Evolutionary conservation across 768 basidiomycete genomes (phyloP).

Genomic region (Nidularia pulvinata): DNA sequence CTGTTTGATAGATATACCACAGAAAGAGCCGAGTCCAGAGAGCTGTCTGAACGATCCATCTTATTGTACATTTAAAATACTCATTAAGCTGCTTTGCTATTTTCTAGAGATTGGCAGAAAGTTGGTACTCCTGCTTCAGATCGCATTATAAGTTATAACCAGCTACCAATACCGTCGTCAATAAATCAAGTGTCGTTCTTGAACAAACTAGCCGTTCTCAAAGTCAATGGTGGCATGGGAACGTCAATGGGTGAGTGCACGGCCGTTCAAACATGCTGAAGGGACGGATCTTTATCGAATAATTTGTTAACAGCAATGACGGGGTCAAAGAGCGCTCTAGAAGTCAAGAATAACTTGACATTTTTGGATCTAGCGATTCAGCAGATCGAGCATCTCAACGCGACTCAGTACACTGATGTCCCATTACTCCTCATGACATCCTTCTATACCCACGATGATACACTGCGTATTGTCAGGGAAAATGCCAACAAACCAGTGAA

Average conservation of each 20-base stretch:
- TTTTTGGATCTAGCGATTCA: constrained; percentile 86
- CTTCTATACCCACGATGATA: constrained; percentile 92
- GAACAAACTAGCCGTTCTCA: constrained; percentile 93
- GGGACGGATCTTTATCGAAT: constrained; percentile 13
- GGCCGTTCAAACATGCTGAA: constrained; percentile 28
- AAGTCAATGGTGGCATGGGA: constrained; percentile 93
- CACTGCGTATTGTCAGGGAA: constrained; percentile 83
- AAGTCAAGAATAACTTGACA: constrained; percentile 86
- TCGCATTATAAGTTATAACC: constrained; percentile 70
- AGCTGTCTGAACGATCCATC: too few species aligned
- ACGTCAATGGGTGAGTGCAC: constrained; percentile 90
- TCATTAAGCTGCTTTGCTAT: constrained; percentile 35
- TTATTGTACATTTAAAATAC: constrained; percentile 24
- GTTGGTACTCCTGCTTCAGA: constrained; percentile 70
- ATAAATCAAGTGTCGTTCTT: constrained; percentile 26
- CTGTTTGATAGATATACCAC: constrained; percentile 81
- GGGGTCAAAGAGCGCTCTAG: constrained; percentile 81
- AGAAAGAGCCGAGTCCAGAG: constrained; percentile 49
- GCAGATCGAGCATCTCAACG: constrained; percentile 88
- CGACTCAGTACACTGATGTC: constrained; percentile 68
- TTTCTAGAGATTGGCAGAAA: constrained; percentile 65
- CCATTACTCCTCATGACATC: constrained; percentile 93
- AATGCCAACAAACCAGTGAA: constrained; percentile 83
- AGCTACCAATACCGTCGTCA: constrained; percentile 40
- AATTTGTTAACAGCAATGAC: constrained; percentile 52